A percentile compares a stretch with the other conserved stretches of the same genome.
These are phyloP conservation scores for Penicillium nordicum DNA, from an alignment of 2,329 filamentous ascomycete species.

Conservation along the genomic window DNA sequence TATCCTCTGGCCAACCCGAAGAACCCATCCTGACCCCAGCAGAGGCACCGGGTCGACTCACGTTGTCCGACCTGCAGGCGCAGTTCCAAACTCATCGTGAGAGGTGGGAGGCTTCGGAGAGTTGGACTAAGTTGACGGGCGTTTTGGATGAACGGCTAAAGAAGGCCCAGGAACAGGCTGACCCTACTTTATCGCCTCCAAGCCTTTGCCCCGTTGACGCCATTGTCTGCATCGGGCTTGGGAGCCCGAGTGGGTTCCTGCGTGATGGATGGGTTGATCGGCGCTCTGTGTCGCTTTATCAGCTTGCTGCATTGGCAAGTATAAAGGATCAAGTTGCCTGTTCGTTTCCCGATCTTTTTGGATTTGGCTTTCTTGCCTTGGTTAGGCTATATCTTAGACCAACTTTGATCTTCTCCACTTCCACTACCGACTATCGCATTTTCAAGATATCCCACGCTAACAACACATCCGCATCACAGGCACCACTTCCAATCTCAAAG, in stretches of 20 bases:
- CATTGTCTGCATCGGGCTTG: slow-evolving; percentile 41
- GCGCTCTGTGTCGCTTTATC: slow-evolving; percentile 40
- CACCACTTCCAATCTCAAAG: slow-evolving; percentile 18
- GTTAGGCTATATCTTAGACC: neutral
- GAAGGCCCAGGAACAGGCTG: neutral
- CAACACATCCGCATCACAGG: neutral
- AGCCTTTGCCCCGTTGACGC: slow-evolving; percentile 18
- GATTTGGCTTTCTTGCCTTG: neutral
- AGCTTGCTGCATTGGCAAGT: slow-evolving; percentile 38
- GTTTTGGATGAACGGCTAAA: slow-evolving; percentile 4
- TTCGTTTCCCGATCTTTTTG: slow-evolving; percentile 11
- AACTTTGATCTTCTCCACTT: too few relatives aligned
- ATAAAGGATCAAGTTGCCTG: slow-evolving; percentile 27
- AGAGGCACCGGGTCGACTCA: slow-evolving; percentile 35
- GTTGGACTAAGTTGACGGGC: slow-evolving; percentile 23
- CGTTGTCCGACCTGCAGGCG: slow-evolving; percentile 28
- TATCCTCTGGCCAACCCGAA: neutral
- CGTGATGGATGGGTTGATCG: slow-evolving; percentile 44
- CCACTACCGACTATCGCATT: neutral
- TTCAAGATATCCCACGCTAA: neutral
- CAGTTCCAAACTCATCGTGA: slow-evolving; percentile 30
- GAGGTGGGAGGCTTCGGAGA: slow-evolving; percentile 31
- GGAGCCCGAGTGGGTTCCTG: slow-evolving; percentile 42
- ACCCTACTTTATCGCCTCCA: neutral
- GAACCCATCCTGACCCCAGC: slow-evolving; percentile 29